Evolutionary conservation across 345 rosid species (phyloP), one percentile per base, ranked within the genome.

Genomic region (Corchorus capsularis): DNA sequence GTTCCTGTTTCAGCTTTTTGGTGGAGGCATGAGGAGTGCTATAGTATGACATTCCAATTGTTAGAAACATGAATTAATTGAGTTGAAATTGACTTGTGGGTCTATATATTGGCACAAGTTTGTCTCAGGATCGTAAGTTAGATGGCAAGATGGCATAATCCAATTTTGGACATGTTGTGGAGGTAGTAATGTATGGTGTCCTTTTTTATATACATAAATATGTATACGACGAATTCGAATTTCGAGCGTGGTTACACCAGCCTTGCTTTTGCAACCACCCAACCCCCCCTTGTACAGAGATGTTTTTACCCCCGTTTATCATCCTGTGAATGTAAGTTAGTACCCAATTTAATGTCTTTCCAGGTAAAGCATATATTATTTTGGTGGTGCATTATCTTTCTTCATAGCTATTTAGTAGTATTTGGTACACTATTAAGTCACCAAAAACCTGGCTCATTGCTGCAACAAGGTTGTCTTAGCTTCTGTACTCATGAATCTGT

Each of bases 81-180:
- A 52, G 60, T 52, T 69, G 59, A 53, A 69, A 69, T 43, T 9
- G 60, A 34, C 10, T 53, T 19, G 50, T 35, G 74, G 52, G 17
- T 52, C 45, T 69, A 12, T 34, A 12, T 34, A 17, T 15, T 46
- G 68, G 67, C 10, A 27, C 75, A 62, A 73, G 76, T 66, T 53
- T 35, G 34, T 54, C 71, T 43, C 52, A 20, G 35, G 53, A 52
- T 52, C 5, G n/a, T 43, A 10, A 17, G 6, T 39, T 10, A 68
- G 76, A 69, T 14, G 60, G 81, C 71, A 55, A 4, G 16, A 52
- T 49, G 71, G 17, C 64, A 46, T 53, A 19, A 79, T 82, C 79
- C 86, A 80, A 65, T 79, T 83, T 77, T 77, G 81, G 86, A 80
- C 76, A 59, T 45, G 20, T 32, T 70, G n/a, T 57, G 77, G 57